Percentiles rank a stretch among this genome's conserved stretches.
These are phyloP conservation scores for Sporothrix humicola DNA, from an alignment of 2,329 filamentous ascomycete species.

Conservation along the genomic window DNA sequence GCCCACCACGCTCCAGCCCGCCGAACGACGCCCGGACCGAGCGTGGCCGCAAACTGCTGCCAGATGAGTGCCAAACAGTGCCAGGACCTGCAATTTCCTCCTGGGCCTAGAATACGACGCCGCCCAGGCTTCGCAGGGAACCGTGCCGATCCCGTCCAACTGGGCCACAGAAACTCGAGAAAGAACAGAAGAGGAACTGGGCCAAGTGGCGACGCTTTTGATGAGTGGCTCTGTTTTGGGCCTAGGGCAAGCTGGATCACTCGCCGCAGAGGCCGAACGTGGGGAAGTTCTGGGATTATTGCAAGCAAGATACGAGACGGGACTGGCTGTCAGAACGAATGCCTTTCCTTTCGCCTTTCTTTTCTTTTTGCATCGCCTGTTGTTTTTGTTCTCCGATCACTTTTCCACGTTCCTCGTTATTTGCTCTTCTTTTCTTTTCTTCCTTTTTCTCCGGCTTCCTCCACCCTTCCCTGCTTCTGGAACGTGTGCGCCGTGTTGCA, in stretches of 20 bases:
- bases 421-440: neutral
- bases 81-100: neutral
- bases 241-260: conserved; percentile 14
- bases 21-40: conserved; percentile 2
- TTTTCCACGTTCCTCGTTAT: neutral
- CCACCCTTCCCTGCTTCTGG: neutral
- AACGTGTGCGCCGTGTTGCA: conserved; percentile 8
- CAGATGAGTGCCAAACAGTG: conserved; percentile 5
- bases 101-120: conserved; percentile 20
- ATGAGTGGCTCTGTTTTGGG: conserved; percentile 21
- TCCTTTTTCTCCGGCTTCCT: neutral
- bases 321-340: neutral
- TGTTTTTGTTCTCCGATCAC: neutral
- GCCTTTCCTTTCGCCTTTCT: neutral
- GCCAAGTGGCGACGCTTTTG: conserved; percentile 19
- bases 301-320: neutral
- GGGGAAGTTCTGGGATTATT: too few relatives aligned
- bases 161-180: neutral
- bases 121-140: conserved; percentile 7
- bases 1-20: neutral
- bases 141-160: conserved; percentile 22
- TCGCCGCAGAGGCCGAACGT: conserved; percentile 5
- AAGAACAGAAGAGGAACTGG: neutral
- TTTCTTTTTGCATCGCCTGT: neutral
- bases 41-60: conserved; percentile 21